Conservation (phyloP, 257 asterid genomes). For the Solanum megistacrolobum region DNA sequence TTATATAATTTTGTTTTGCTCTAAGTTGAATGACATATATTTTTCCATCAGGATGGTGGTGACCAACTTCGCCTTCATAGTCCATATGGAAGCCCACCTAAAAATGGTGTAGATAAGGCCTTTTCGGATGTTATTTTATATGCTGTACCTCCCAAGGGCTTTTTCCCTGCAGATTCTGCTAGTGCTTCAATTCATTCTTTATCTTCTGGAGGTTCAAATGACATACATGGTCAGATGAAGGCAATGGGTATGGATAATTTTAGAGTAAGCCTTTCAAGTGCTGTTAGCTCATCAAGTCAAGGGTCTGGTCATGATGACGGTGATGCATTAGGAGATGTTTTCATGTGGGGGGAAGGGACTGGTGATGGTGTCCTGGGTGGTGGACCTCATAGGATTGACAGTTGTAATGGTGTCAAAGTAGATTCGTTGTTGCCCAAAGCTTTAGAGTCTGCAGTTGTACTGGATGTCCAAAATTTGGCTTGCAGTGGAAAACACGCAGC, state of each 20-base stretch:
- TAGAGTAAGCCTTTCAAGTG: conserved; percentile 93
- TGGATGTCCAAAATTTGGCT: conserved; percentile 81
- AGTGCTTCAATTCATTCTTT: conserved; percentile 59
- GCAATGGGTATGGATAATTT: conserved; percentile 75
- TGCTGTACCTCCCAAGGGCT: conserved; percentile 67
- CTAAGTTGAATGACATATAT: conserved; percentile 9
- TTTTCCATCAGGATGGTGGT: conserved; percentile 49
- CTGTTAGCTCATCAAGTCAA: conserved; percentile 95
- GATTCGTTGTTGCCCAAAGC: conserved; percentile 80
- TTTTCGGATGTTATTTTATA: conserved; percentile 59
- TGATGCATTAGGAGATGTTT: conserved; percentile 89
- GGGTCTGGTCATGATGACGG: conserved; percentile 96
- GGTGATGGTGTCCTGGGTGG: conserved; percentile 79
- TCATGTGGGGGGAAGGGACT: conserved; percentile 87
- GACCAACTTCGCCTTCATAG: conserved; percentile 67
- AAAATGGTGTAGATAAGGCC: conserved; percentile 60
- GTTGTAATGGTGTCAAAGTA: conserved; percentile 36
- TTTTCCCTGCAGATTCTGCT: conserved; percentile 71
- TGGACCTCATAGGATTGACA: conserved; percentile 51
- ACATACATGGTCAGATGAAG: conserved; percentile 61
- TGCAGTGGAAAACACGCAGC: conserved; percentile 85
- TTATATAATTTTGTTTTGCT: background rate
- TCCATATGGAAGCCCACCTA: conserved; percentile 83
- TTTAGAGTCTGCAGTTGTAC: conserved; percentile 79
- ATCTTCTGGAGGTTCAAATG: conserved; percentile 83